Conservation (phyloP, 2,329 filamentous ascomycete species). For the Aureobasidium melanogenum region DNA sequence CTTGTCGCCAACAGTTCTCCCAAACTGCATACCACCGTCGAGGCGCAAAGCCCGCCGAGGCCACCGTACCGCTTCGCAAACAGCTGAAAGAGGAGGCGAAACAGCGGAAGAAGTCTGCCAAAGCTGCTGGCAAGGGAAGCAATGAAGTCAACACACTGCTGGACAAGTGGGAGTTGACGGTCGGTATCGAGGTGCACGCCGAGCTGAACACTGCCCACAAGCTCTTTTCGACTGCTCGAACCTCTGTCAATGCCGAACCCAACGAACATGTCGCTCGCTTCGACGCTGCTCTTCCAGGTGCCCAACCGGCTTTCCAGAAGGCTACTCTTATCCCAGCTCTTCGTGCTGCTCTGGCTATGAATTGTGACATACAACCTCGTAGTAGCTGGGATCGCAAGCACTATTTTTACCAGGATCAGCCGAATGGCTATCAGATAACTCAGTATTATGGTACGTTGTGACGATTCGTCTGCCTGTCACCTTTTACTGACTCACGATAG, state of each 20-base stretch:
- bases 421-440: conserved; percentile 92
- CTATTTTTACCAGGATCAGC: conserved; percentile 99
- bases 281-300: conserved; percentile 81
- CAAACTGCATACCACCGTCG: background rate
- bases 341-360: conserved; percentile 74
- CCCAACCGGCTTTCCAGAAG: conserved; percentile 75
- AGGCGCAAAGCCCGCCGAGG: conserved; percentile 6
- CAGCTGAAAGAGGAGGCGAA: conserved; percentile 35
- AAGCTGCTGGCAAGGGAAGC: conserved; percentile 15
- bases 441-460: conserved; percentile 64
- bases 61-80: conserved; percentile 28
- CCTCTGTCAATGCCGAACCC: conserved; percentile 36
- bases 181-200: conserved; percentile 95
- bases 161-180: conserved; percentile 79
- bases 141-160: conserved; percentile 19
- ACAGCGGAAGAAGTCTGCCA: conserved; percentile 20
- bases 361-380: conserved; percentile 65
- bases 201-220: conserved; percentile 85
- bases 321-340: conserved; percentile 82
- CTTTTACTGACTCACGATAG: conserved; percentile 22
- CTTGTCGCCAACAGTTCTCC: background rate
- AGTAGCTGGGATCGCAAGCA: conserved; percentile 94
- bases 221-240: conserved; percentile 65
- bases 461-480: no score
- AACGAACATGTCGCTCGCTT: conserved; percentile 87